Conservation (phyloP, 345 rosid genomes). For the Populus euphratica region DNA sequence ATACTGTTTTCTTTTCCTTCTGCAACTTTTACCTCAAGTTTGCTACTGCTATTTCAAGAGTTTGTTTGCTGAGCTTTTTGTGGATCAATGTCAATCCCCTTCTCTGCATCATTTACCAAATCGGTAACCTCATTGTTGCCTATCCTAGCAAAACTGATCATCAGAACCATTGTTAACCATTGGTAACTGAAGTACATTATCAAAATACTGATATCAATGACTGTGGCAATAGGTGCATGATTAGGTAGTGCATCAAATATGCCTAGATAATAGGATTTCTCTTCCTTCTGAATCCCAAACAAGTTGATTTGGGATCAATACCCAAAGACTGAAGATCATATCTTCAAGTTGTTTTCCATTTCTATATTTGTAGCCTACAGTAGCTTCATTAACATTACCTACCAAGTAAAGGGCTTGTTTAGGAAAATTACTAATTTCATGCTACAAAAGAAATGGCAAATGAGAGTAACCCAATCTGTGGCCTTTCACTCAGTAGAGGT, state of each 20-base stretch:
- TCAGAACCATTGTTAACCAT: background rate
- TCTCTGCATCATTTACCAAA: background rate
- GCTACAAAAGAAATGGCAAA: background rate
- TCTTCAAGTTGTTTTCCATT: background rate
- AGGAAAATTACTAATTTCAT: background rate
- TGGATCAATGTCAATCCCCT: background rate
- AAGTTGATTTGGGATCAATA: no score
- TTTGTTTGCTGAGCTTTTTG: background rate
- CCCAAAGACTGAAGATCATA: no score
- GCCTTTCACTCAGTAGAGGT: background rate
- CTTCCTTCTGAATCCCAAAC: no score
- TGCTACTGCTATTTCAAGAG: background rate
- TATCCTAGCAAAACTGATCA: background rate
- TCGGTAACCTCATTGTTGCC: background rate
- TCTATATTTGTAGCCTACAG: background rate
- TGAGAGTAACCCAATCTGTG: background rate
- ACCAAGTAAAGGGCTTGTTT: background rate
- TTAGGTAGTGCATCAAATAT: no score
- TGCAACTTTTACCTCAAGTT: background rate
- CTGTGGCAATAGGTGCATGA: no score
- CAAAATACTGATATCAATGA: no score
- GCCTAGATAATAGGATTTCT: no score
- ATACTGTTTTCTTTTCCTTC: background rate
- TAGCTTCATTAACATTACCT: background rate
- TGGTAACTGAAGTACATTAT: background rate